phyloP scores from a whole-genome alignment of 1,284 basidiomycete genomes.

The Trametes pubescens region DNA sequence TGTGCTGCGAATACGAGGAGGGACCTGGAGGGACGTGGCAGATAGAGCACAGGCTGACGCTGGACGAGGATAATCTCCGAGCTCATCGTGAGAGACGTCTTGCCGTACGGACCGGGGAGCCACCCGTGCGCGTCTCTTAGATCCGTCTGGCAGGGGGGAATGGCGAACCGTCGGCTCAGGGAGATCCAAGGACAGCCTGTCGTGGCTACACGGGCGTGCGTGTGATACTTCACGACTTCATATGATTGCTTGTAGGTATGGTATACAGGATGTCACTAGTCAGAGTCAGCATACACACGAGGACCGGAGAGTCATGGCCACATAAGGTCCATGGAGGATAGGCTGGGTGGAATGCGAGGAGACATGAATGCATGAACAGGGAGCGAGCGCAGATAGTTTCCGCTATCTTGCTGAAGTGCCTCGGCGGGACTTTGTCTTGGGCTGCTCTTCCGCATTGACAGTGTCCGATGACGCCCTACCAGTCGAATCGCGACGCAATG shows the following conservation, averaged over 20 bases:
- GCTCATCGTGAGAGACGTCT: background rate
- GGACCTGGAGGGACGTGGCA: too few relatives aligned
- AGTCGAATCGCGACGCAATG: constrained; percentile 21
- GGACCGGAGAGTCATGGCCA: background rate
- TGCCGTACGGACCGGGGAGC: background rate
- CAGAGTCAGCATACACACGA: constrained; percentile 6
- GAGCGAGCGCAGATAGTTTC: background rate
- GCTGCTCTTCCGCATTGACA: constrained; percentile 28
- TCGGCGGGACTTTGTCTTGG: constrained; percentile 24
- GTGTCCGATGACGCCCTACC: constrained; percentile 31
- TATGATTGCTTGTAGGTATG: constrained; percentile 4
- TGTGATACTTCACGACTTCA: background rate
- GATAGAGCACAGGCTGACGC: background rate
- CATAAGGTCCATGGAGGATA: constrained; percentile 5
- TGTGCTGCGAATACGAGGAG: background rate
- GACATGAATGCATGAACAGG: background rate
- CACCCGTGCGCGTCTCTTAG: background rate
- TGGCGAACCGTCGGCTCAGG: background rate
- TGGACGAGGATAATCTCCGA: background rate
- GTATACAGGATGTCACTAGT: constrained; percentile 1
- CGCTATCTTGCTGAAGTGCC: constrained; percentile 25
- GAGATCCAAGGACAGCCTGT: background rate
- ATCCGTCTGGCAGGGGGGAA: background rate
- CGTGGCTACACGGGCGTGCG: too few relatives aligned
- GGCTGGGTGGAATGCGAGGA: background rate